Percentiles rank a stretch among this genome's conserved stretches.
Evolutionary conservation across 2,329 filamentous ascomycete genomes (phyloP).

Genomic region (Xylariales sp.): DNA sequence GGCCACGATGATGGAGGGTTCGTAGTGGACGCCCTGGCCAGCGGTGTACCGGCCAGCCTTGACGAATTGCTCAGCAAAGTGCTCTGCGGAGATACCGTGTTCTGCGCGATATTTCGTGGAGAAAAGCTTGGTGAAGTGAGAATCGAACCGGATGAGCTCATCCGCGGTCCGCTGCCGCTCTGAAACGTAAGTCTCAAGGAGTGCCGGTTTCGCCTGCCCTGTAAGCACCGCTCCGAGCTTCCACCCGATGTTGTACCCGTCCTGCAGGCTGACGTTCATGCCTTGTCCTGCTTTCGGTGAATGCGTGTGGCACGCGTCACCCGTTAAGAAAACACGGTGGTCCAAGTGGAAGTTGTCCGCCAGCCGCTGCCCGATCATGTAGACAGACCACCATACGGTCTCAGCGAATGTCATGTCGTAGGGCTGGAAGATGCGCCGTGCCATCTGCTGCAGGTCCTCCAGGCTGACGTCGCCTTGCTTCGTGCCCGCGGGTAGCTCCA

Average conservation of each 20-base stretch:
- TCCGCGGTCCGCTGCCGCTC: constrained; percentile 48
- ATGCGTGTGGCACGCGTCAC: constrained; percentile 64
- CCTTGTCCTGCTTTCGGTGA: constrained; percentile 63
- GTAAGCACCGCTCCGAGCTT: constrained; percentile 48
- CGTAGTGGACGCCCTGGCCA: constrained; percentile 53
- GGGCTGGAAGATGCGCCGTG: constrained; percentile 47
- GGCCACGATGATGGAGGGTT: constrained; percentile 41
- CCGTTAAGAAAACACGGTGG: constrained; percentile 55
- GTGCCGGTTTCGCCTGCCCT: constrained; percentile 32
- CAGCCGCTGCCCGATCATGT: constrained; percentile 57
- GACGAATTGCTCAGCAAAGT: constrained; percentile 54
- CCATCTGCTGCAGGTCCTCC: constrained; percentile 47
- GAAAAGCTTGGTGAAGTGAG: constrained; percentile 49
- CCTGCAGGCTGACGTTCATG: constrained; percentile 57
- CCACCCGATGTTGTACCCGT: constrained; percentile 60
- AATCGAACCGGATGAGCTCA: constrained; percentile 59
- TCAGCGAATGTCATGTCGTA: constrained; percentile 50
- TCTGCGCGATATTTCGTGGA: constrained; percentile 32
- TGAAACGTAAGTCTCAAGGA: constrained; percentile 48
- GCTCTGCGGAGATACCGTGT: constrained; percentile 36
- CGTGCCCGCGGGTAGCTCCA: constrained; percentile 51
- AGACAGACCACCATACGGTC: constrained; percentile 61
- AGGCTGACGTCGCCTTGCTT: constrained; percentile 50
- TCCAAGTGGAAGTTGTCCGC: constrained; percentile 55
- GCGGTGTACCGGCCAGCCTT: constrained; percentile 56